Percentiles rank a stretch among this genome's conserved stretches.
phyloP scores from a whole-genome alignment of 495 filamentous ascomycete species.

The Staphylotrichum longicolle region DNA sequence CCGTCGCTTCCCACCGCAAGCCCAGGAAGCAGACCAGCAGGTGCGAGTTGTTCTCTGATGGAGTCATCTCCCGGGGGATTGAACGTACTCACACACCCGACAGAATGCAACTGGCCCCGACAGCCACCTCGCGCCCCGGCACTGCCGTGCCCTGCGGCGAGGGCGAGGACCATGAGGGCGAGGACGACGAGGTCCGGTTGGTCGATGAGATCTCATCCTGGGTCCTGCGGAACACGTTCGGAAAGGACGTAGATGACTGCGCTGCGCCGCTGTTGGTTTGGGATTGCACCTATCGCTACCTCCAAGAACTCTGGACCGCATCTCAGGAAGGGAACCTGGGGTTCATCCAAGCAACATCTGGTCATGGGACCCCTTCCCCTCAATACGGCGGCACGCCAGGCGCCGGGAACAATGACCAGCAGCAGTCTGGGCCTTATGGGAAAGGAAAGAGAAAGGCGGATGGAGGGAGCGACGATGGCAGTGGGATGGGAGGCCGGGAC shows the following conservation, averaged over 20 bases:
- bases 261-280: slow-evolving; percentile 30
- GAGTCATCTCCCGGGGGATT: background rate
- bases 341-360: slow-evolving; percentile 14
- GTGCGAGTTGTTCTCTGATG: slow-evolving; percentile 7
- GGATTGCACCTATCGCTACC: slow-evolving; percentile 34
- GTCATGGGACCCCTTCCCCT: slow-evolving; percentile 23
- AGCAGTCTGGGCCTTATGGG: slow-evolving; percentile 15
- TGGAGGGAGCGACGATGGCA: slow-evolving; percentile 27
- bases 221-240: slow-evolving; percentile 31
- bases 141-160: slow-evolving; percentile 13
- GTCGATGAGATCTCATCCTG: slow-evolving; percentile 33
- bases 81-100: slow-evolving; percentile 5
- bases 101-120: slow-evolving; percentile 15
- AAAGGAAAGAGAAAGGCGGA: slow-evolving; percentile 36
- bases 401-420: slow-evolving; percentile 7
- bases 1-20: background rate
- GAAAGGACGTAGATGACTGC: slow-evolving; percentile 34
- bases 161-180: slow-evolving; percentile 18
- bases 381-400: slow-evolving; percentile 18
- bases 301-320: slow-evolving; percentile 29
- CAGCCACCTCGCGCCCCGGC: slow-evolving; percentile 10
- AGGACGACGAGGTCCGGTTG: slow-evolving; percentile 24
- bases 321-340: slow-evolving; percentile 25
- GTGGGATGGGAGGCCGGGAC: slow-evolving; percentile 23
- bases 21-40: slow-evolving; percentile 9